These are phyloP conservation scores for Pachyrhizus erosus DNA, from an alignment of 306 rosid species.

Conservation along the genomic window DNA sequence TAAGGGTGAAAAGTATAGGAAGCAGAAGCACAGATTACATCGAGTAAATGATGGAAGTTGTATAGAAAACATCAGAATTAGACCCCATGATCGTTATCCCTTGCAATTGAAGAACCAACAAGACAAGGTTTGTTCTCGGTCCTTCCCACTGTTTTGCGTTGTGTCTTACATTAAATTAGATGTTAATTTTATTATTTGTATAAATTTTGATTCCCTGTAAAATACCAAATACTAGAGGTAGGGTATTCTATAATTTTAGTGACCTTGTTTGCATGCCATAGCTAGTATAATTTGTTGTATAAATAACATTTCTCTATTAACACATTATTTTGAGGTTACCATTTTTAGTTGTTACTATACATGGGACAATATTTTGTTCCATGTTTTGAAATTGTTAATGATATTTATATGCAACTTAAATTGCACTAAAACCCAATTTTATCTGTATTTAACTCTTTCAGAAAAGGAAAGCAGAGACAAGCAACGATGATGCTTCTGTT, in stretches of 20 bases:
- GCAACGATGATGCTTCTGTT: constrained; percentile 41
- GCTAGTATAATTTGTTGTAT: neutral
- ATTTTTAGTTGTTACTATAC: neutral
- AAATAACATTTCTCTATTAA: too few species aligned
- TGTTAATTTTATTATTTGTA: neutral
- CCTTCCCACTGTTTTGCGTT: constrained; percentile 10
- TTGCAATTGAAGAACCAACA: constrained; percentile 37
- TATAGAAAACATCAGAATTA: constrained; percentile 39
- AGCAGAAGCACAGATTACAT: constrained; percentile 39
- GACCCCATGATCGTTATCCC: constrained; percentile 23
- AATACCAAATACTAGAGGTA: neutral
- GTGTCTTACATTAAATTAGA: neutral
- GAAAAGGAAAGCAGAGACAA: constrained; percentile 47
- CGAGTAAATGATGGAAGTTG: constrained; percentile 50
- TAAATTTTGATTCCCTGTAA: neutral
- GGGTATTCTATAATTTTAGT: neutral
- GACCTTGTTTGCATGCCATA: neutral
- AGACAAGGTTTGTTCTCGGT: constrained; percentile 43
- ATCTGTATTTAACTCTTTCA: constrained; percentile 9
- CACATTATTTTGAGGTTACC: neutral
- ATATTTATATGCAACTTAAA: constrained; percentile 15
- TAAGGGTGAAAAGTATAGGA: constrained; percentile 13
- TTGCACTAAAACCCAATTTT: neutral
- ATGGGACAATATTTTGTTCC: neutral
- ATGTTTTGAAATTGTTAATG: neutral